These are phyloP conservation scores for Blastobotrys indianensis DNA, from an alignment of 1,139 yeast species.

Conservation along the genomic window DNA sequence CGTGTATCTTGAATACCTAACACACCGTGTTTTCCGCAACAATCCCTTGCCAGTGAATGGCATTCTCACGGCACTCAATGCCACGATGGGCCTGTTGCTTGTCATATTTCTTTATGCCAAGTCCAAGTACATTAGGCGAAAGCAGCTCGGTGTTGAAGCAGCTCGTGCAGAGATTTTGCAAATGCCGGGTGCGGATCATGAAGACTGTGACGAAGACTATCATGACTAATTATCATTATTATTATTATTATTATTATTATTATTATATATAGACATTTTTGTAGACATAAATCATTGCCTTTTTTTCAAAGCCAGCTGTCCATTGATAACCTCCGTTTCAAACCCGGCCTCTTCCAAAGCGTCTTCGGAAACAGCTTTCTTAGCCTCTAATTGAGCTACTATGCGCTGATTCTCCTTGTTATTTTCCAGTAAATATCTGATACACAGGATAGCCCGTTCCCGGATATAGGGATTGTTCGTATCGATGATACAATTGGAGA, in stretches of 20 bases:
- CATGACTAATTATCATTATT: conserved; percentile 1
- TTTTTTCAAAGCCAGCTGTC: conserved; percentile 42
- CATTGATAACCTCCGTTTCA: conserved; percentile 52
- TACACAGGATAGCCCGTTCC: conserved; percentile 75
- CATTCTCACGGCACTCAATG: conserved; percentile 48
- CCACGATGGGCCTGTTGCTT: conserved; percentile 48
- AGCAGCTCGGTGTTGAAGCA: conserved; percentile 56
- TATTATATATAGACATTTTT: not conserved
- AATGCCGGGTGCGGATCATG: conserved; percentile 38
- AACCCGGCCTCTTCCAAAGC: conserved; percentile 52
- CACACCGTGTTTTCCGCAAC: conserved; percentile 60
- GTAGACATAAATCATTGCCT: not conserved
- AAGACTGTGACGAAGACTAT: not conserved
- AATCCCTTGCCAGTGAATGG: conserved; percentile 76
- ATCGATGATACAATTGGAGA: conserved; percentile 82
- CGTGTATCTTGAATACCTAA: conserved; percentile 52
- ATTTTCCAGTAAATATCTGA: conserved; percentile 57
- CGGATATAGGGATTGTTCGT: conserved; percentile 77
- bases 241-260: conserved; percentile 2
- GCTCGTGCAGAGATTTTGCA: conserved; percentile 47
- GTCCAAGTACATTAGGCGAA: conserved; percentile 45
- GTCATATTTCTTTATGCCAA: conserved; percentile 51
- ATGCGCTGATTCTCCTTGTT: conserved; percentile 68
- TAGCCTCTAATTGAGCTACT: conserved; percentile 60
- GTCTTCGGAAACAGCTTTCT: conserved; percentile 45